Evolutionary conservation across 192 early-diverging fungal species (phyloP).

Genomic region (Dissophora ornata): DNA sequence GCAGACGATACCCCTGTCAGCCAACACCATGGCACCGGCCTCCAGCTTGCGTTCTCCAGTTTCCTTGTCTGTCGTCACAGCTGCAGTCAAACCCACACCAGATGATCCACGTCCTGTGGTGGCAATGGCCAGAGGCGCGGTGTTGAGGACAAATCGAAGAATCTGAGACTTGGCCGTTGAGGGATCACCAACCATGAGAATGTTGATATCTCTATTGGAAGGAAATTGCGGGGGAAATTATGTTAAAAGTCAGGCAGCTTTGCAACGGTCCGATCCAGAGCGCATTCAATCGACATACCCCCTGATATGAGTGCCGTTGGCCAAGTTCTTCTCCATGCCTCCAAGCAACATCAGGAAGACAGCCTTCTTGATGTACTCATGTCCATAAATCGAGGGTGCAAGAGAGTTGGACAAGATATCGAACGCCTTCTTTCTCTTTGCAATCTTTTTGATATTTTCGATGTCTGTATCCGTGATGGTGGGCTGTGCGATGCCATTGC

Average conservation of each 20-base stretch:
- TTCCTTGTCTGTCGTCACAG: slow-evolving; percentile 94
- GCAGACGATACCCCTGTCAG: slow-evolving; percentile 96
- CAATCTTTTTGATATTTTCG: slow-evolving; percentile 83
- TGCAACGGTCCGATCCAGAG: no score
- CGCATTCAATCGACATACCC: slow-evolving; percentile 61
- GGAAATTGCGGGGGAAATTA: neutral
- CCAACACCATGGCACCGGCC: slow-evolving; percentile 98
- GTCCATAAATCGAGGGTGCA: slow-evolving; percentile 91
- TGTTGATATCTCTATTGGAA: slow-evolving; percentile 91
- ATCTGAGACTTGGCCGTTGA: slow-evolving; percentile 99
- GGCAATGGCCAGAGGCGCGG: slow-evolving; percentile 95
- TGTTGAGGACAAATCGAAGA: slow-evolving; percentile 93
- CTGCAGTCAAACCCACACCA: slow-evolving; percentile 97
- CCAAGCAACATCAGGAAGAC: slow-evolving; percentile 90
- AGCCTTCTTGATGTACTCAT: slow-evolving; percentile 96
- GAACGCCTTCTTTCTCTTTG: slow-evolving; percentile 74
- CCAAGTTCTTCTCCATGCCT: slow-evolving; percentile 93
- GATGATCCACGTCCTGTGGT: slow-evolving; percentile 97
- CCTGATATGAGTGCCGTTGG: slow-evolving; percentile 95
- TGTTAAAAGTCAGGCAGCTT: neutral
- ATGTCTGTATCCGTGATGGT: slow-evolving; percentile 87
- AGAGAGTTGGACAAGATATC: slow-evolving; percentile 87
- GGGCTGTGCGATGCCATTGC: slow-evolving; percentile 79
- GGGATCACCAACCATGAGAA: slow-evolving; percentile 98
- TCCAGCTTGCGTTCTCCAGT: slow-evolving; percentile 94